Evolutionary conservation across 176 grass and related monocot genomes (phyloP), one percentile per base, ranked within the genome.

Genomic region (Triticum urartu): DNA sequence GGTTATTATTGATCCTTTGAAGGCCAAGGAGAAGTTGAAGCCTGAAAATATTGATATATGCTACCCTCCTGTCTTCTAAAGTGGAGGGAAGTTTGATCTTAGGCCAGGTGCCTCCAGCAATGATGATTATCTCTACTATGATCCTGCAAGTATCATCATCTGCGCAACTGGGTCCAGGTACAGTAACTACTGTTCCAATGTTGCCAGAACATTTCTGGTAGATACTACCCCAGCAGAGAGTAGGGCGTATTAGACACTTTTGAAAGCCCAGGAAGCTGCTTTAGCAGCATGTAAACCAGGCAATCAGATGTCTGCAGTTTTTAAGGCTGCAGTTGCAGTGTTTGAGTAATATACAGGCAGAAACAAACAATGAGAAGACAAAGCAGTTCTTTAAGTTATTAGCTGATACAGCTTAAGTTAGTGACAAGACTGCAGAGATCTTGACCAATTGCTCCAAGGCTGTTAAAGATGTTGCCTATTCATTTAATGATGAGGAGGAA

Each of bases 211-310:
- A 74, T 95, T 88, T 90, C 84, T 98, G 64, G 91, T 98, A 78
- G 93, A 98, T 84, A 90, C 91, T 66, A 86, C 87, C 64, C 52
- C 87, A 9, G 67, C 81, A 3, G 93, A 98, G 69, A 90, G 72
- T 45, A 98, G 89, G 82, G 86, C 93, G 20, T 98, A 98, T 78
- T 91, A 95, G 54, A 85, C 87, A 25, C 89, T 98, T 86, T 30
- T 98, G 81, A 98, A 98, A 85, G 93, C 95, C 13, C 95, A 98
- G 22, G 93, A 98, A 71, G 93, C 93, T 78, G 89, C 88, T 39
- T 79, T 92, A 74, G 85, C 72, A 75, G 87, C 89, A 72, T 21
- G 93, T 62, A 88, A 87, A 76, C 84, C 91, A 39, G 70, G 39
- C 71, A 98, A 91, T 81, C 84, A 89, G 28, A 85, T 92, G 81